These are phyloP conservation scores for Epichloe aotearoae DNA, from an alignment of 2,329 filamentous ascomycete genomes.

Conservation along the genomic window DNA sequence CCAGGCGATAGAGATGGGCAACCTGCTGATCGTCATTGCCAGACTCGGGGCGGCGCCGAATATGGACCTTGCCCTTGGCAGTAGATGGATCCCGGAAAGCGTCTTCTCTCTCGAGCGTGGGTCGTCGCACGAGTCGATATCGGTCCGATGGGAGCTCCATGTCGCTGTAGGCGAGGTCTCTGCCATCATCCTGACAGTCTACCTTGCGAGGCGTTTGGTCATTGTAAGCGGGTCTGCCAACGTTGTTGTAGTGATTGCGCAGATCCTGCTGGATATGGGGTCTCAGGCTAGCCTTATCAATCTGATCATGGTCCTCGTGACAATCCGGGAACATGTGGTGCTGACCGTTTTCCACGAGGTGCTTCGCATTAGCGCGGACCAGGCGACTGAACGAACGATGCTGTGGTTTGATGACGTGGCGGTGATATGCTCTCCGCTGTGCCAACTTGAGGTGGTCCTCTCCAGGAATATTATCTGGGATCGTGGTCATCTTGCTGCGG, in stretches of 20 bases:
- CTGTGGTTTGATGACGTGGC: slow-evolving; percentile 2
- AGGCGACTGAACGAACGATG: slow-evolving; percentile 11
- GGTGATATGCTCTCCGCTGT: background rate
- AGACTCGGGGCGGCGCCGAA: slow-evolving; percentile 12
- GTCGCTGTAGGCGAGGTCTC: slow-evolving; percentile 21
- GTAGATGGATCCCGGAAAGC: slow-evolving; percentile 31
- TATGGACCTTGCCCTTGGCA: slow-evolving; percentile 17
- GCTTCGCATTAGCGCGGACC: slow-evolving; percentile 20
- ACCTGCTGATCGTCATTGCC: slow-evolving; percentile 21
- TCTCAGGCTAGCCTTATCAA: slow-evolving; percentile 11
- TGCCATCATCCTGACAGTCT: slow-evolving; percentile 18
- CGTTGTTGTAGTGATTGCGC: slow-evolving; percentile 3
- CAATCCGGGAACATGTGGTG: slow-evolving; percentile 3
- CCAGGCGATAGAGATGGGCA: slow-evolving; percentile 30
- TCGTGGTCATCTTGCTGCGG: background rate
- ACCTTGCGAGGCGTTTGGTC: background rate
- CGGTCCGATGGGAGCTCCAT: slow-evolving; percentile 25
- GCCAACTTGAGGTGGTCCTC: background rate
- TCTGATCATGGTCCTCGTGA: slow-evolving; percentile 5
- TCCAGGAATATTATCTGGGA: background rate
- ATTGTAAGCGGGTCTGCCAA: background rate
- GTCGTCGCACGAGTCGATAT: slow-evolving; percentile 20
- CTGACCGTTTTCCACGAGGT: slow-evolving; percentile 12
- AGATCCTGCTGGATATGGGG: slow-evolving; percentile 7
- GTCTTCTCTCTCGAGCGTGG: slow-evolving; percentile 32